Base-by-base conservation (phyloP, 2,329 filamentous ascomycete genomes). In the Drechslerella dactyloides region DNA sequence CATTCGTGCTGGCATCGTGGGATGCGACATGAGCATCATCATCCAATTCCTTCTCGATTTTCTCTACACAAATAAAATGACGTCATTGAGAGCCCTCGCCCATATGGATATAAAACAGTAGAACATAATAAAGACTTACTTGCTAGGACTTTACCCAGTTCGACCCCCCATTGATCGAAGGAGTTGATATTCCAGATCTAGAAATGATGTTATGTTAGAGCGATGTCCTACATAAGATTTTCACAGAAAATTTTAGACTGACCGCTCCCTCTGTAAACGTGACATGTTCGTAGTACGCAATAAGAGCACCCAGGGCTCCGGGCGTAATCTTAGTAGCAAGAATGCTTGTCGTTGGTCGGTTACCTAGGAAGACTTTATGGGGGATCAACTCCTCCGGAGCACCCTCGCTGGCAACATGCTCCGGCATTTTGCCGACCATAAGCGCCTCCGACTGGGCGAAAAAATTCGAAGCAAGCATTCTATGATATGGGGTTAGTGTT, bases 341-440 rank as follows among this genome's bases (percentile, higher is more conserved):
- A 78, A 99, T 96, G 76, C 90, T 94, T 27, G 94, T 99, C 7
- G 94, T 99, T 35, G 94, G 94, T 62, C 94, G 87, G 87, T 99
- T 99, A 76, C 94, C 94, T 58, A 96, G 83, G 89, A 99, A 99
- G 73, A 96, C 94, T 88, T 99, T 99, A 87, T 99, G 94, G n/a
- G 93, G 88, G 40, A 96, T 89, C 52, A 99, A 85, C 75, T 88
- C 84, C 57, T 89, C 88, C 11, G 88, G 82, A 23, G 88, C 85
- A 64, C 88, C 88, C 82, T 96, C 90, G 52, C 87, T 85, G 79
- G 88, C 87, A 74, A 94, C 89, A 81, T 93, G 83, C 46, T 92
- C 89, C 44, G 89, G 85, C 10, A 89, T 91, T 85, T 94, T 96
- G 81, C 90, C 90, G 54, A 96, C 89, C 93, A 94, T 93, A 73